phyloP scores from a whole-genome alignment of 2,329 filamentous ascomycete species.

The Cordyceps farinosa region DNA sequence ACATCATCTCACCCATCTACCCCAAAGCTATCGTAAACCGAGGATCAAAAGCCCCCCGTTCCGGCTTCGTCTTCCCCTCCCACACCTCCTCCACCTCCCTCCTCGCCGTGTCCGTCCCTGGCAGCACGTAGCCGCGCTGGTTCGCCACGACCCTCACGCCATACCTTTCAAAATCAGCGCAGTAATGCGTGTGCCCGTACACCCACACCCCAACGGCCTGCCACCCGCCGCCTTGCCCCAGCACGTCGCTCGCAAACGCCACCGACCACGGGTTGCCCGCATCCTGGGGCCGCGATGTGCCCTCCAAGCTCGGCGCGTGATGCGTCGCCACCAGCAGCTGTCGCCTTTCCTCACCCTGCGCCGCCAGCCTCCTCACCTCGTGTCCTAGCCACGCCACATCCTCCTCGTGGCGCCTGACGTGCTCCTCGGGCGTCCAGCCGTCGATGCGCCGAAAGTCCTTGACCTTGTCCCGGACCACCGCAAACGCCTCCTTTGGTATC shows the following conservation, averaged over 20 bases:
- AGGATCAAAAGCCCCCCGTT: background rate
- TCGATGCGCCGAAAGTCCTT: constrained; percentile 52
- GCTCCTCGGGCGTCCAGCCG: constrained; percentile 46
- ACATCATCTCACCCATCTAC: background rate
- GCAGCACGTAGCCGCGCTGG: constrained; percentile 40
- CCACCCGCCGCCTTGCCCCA: constrained; percentile 27
- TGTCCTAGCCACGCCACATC: constrained; percentile 50
- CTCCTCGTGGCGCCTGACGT: constrained; percentile 44
- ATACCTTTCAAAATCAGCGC: constrained; percentile 31
- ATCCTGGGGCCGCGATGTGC: constrained; percentile 48
- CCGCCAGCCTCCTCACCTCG: constrained; percentile 30
- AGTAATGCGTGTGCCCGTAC: constrained; percentile 49
- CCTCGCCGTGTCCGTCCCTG: background rate
- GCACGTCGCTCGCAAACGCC: constrained; percentile 51
- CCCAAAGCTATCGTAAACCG: background rate
- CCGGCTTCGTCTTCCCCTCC: background rate
- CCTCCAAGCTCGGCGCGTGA: constrained; percentile 51
- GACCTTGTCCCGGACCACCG: constrained; percentile 41
- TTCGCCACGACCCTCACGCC: constrained; percentile 40
- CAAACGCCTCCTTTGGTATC: constrained; percentile 38
- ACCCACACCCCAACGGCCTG: constrained; percentile 38
- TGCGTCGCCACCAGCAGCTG: constrained; percentile 52
- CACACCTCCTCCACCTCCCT: background rate
- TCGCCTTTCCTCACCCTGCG: constrained; percentile 18
- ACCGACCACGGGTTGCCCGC: constrained; percentile 42